Evolutionary conservation across 352 stramenopile species (phyloP).

Genomic region (Hyaloperonospora arabidopsidis): DNA sequence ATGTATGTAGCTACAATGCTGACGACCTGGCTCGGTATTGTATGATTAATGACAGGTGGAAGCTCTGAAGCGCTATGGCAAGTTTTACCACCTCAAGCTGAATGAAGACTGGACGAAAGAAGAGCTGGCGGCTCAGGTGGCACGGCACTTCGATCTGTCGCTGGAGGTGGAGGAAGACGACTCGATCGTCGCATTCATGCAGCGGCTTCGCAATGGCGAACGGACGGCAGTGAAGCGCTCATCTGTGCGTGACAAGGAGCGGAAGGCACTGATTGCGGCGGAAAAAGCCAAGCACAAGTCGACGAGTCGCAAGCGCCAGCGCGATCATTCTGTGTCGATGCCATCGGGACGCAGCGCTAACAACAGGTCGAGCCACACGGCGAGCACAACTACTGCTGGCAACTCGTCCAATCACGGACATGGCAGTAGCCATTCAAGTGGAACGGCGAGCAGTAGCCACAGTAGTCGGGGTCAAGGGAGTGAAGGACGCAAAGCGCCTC

Average conservation of each 20-base stretch:
- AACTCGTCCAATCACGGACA: conserved; percentile 15
- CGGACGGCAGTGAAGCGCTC: conserved; percentile 45
- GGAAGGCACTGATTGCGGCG: conserved; percentile 27
- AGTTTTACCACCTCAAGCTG: conserved; percentile 72
- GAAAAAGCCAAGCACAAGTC: conserved; percentile 74
- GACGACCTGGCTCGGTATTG: background rate
- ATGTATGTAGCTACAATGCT: too few relatives aligned
- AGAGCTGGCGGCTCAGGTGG: conserved; percentile 67
- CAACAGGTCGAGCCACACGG: conserved; percentile 20
- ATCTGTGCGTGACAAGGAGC: conserved; percentile 48
- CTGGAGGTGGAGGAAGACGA: conserved; percentile 82
- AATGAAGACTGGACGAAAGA: conserved; percentile 54
- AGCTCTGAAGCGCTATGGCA: conserved; percentile 66
- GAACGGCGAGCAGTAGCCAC: conserved; percentile 14
- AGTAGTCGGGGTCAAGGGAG: conserved; percentile 10
- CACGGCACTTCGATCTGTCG: conserved; percentile 70
- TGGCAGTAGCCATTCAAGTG: conserved; percentile 12
- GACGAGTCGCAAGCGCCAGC: conserved; percentile 61
- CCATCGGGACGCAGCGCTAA: conserved; percentile 17
- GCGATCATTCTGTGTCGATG: conserved; percentile 37
- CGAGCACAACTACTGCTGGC: conserved; percentile 15
- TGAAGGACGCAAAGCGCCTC: conserved; percentile 27
- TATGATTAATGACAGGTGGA: conserved; percentile 37
- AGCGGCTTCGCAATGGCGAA: conserved; percentile 78
- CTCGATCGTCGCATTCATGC: conserved; percentile 80